Percentiles rank a stretch among this genome's conserved stretches.
Evolutionary conservation across 208 protist genomes (phyloP).

Genomic region (Acanthamoeba triangularis): DNA sequence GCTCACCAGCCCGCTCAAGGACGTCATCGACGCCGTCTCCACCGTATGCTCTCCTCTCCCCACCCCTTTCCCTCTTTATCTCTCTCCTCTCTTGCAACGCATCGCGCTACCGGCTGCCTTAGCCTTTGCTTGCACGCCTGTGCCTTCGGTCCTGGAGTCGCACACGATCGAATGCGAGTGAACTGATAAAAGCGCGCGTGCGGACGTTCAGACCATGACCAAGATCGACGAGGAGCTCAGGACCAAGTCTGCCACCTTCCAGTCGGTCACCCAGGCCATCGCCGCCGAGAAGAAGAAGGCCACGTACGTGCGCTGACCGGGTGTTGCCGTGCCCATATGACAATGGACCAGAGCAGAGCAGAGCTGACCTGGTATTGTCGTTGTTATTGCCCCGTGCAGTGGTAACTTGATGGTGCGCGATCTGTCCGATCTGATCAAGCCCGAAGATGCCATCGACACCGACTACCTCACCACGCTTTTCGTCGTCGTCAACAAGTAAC

Average conservation of each 20-base stretch:
- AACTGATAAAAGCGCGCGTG: no score
- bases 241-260: conserved; percentile 77
- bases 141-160: no score
- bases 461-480: conserved; percentile 89
- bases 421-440: conserved; percentile 81
- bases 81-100: background rate
- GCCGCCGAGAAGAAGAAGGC: conserved; percentile 84
- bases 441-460: conserved; percentile 81
- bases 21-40: conserved; percentile 70
- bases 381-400: background rate
- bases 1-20: conserved; percentile 75
- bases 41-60: background rate
- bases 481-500: conserved; percentile 85
- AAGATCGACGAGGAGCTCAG: conserved; percentile 89
- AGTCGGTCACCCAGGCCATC: conserved; percentile 72
- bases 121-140: no score
- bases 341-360: no score
- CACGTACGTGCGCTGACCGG: conserved; percentile 28
- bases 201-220: conserved; percentile 51
- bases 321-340: background rate
- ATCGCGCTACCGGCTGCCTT: background rate
- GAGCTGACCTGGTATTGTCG: background rate
- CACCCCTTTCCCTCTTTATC: background rate
- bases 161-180: no score
- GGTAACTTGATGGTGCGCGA: conserved; percentile 85